Evolutionary conservation across 176 grass and related monocot species (phyloP).

Genomic region (Oryza australiensis): DNA sequence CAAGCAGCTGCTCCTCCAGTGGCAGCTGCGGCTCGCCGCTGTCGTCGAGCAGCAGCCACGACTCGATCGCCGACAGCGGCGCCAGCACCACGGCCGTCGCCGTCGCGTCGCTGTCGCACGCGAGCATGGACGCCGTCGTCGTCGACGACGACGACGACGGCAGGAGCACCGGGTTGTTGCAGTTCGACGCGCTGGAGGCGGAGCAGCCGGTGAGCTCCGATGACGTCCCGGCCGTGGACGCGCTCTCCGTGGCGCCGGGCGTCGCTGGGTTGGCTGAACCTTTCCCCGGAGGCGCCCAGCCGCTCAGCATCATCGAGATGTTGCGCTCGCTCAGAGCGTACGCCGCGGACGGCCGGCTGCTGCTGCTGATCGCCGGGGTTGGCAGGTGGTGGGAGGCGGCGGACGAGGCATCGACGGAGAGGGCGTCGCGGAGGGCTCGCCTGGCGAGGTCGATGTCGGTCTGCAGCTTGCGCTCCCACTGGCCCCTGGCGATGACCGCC

Average conservation of each 20-base stretch:
- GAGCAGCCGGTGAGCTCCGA: conserved; percentile 45
- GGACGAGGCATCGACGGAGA: conserved; percentile 40
- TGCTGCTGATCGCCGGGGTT: too few species aligned
- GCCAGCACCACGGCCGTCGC: not conserved
- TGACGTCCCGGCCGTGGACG: conserved; percentile 27
- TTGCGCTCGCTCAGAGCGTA: conserved; percentile 39
- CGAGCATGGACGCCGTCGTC: too few species aligned
- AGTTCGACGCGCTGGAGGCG: conserved; percentile 18
- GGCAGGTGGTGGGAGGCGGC: not conserved
- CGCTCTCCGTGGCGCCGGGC: conserved; percentile 20
- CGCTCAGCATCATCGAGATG: conserved; percentile 47
- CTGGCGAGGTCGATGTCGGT: conserved; percentile 72
- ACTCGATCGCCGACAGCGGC: conserved; percentile 56
- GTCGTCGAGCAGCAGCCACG: conserved; percentile 71
- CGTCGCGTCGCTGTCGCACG: not conserved
- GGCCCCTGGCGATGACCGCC: conserved; percentile 36
- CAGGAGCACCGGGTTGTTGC: not conserved
- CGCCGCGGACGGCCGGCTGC: not conserved
- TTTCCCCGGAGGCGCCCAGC: conserved; percentile 35
- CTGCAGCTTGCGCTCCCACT: conserved; percentile 80
- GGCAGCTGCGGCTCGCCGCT: conserved; percentile 15
- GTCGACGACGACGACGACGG: too few species aligned
- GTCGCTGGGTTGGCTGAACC: not conserved
- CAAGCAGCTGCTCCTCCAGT: conserved; percentile 23
- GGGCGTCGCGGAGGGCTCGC: conserved; percentile 59